phyloP scores from a whole-genome alignment of 1,284 basidiomycete genomes.

The Puccinia sorghi region DNA sequence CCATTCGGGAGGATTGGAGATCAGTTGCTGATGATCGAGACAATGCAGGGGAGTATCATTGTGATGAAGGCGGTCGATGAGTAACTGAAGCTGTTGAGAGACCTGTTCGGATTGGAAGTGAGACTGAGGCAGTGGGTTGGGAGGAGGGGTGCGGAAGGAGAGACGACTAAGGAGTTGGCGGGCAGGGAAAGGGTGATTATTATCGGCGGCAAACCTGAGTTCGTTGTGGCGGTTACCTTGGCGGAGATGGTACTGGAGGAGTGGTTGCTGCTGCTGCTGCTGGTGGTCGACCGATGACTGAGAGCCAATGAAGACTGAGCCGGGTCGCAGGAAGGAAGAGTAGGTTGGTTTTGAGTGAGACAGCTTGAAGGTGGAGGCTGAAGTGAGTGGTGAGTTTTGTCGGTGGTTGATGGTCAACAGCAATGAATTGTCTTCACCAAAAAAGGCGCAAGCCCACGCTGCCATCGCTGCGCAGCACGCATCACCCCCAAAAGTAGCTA shows the following conservation, averaged over 20 bases:
- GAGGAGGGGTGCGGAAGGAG: background rate
- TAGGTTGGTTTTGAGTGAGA: slow-evolving; percentile 11
- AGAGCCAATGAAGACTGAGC: slow-evolving; percentile 19
- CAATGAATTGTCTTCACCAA: too few species aligned
- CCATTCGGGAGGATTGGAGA: slow-evolving; percentile 9
- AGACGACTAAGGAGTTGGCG: background rate
- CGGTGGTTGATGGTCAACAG: background rate
- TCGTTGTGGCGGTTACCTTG: background rate
- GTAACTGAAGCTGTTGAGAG: background rate
- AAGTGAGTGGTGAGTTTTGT: background rate
- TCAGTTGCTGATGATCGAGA: background rate
- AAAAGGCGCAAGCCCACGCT: too few species aligned
- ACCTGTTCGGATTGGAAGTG: background rate
- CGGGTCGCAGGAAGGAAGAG: slow-evolving; percentile 26
- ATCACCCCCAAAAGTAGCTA: too few species aligned
- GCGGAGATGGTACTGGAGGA: background rate
- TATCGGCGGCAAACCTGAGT: too few species aligned
- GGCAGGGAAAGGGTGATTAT: too few species aligned
- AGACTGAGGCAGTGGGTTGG: too few species aligned
- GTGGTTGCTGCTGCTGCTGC: background rate
- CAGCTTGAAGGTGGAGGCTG: slow-evolving; percentile 1
- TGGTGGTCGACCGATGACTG: slow-evolving; percentile 11
- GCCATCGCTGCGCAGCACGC: background rate
- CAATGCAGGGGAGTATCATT: background rate
- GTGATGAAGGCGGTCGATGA: background rate